phyloP scores from a whole-genome alignment of 2,329 filamentous ascomycete species.

The Cyphellophora attinorum region DNA sequence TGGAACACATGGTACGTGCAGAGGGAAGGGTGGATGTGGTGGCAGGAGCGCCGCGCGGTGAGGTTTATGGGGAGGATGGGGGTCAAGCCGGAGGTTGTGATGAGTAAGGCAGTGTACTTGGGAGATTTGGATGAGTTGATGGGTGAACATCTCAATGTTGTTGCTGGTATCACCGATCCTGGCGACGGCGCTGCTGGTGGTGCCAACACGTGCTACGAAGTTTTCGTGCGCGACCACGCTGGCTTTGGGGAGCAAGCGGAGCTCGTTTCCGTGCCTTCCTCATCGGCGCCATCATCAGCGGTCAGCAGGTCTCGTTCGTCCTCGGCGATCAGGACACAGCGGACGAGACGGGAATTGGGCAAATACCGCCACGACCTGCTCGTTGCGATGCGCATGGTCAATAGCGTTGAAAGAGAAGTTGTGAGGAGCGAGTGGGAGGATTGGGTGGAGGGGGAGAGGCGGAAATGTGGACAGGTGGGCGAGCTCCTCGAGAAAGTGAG shows the following conservation, averaged over 20 bases:
- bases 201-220: slow-evolving; percentile 30
- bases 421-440: slow-evolving; percentile 84
- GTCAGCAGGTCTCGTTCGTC: slow-evolving; percentile 36
- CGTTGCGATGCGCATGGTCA: slow-evolving; percentile 82
- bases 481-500: slow-evolving; percentile 30
- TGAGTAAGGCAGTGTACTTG: slow-evolving; percentile 80
- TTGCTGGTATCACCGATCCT: too few relatives aligned
- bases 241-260: too few relatives aligned
- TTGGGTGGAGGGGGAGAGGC: slow-evolving; percentile 74
- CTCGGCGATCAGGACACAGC: slow-evolving; percentile 56
- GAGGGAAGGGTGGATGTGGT: slow-evolving; percentile 67
- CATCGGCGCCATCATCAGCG: slow-evolving; percentile 21
- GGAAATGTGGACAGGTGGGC: slow-evolving; percentile 59
- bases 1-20: slow-evolving; percentile 69
- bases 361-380: slow-evolving; percentile 81
- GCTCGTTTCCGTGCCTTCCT: slow-evolving; percentile 2
- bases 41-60: slow-evolving; percentile 69
- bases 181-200: slow-evolving; percentile 21
- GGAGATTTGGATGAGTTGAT: slow-evolving; percentile 65
- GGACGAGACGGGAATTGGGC: slow-evolving; percentile 74
- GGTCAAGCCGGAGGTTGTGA: slow-evolving; percentile 65
- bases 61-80: slow-evolving; percentile 76
- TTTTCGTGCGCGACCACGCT: slow-evolving; percentile 30
- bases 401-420: slow-evolving; percentile 79
- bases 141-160: slow-evolving; percentile 25